These are phyloP conservation scores for Closterium sp. DNA, from an alignment of 139 green algal species.

Conservation along the genomic window DNA sequence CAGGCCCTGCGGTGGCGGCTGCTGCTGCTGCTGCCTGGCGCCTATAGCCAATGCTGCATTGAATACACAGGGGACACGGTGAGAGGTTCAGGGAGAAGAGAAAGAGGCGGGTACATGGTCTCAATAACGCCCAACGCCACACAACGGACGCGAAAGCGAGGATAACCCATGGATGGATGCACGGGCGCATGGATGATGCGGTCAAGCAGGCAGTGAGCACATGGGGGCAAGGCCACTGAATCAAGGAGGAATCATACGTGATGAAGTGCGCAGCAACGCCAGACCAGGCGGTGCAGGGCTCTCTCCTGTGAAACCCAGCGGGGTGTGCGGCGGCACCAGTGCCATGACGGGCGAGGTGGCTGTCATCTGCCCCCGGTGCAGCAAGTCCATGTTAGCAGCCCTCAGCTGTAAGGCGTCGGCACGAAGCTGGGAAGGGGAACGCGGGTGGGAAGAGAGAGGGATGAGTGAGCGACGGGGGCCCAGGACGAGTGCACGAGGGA, in stretches of 20 bases:
- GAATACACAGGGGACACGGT: background rate
- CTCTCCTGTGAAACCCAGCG: background rate
- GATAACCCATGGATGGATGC: too few relatives aligned
- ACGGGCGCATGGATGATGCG: too few relatives aligned
- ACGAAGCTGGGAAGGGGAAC: background rate
- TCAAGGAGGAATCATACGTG: background rate
- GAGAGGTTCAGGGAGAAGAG: too few relatives aligned
- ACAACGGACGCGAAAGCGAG: too few relatives aligned
- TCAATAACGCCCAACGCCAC: too few relatives aligned
- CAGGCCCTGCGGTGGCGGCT: background rate
- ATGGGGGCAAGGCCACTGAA: too few relatives aligned
- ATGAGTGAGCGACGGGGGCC: too few relatives aligned
- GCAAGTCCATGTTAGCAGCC: background rate
- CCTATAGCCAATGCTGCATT: background rate
- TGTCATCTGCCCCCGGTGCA: background rate
- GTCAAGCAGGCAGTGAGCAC: background rate
- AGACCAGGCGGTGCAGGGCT: background rate
- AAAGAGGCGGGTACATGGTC: too few relatives aligned
- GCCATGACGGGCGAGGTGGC: background rate
- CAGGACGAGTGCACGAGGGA: too few relatives aligned
- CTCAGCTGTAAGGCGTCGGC: background rate
- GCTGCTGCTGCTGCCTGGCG: background rate
- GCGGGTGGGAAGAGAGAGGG: background rate
- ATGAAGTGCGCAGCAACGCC: background rate
- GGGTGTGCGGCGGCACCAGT: background rate